These are phyloP conservation scores for Panicum hallii DNA, from an alignment of 202 grass and related monocot genomes.

Conservation along the genomic window DNA sequence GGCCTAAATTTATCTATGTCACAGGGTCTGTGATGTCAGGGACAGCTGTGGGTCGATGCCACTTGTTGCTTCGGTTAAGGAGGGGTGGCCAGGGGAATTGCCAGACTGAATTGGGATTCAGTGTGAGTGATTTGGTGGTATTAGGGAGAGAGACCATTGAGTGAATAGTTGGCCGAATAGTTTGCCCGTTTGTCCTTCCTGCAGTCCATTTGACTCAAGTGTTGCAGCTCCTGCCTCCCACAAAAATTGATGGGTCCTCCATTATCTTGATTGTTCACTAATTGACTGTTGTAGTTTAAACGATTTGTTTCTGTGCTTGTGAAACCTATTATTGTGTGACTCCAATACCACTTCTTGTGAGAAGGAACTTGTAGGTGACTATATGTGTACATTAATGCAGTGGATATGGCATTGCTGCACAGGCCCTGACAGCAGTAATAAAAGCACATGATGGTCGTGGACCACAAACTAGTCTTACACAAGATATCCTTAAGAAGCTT, in stretches of 20 bases:
- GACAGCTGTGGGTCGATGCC: not conserved
- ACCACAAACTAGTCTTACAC: slow-evolving; percentile 81
- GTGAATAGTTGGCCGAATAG: not conserved
- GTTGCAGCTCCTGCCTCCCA: slow-evolving; percentile 5
- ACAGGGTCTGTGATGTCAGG: too few species aligned
- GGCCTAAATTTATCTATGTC: too few species aligned
- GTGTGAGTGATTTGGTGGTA: not conserved
- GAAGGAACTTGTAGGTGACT: slow-evolving; percentile 53
- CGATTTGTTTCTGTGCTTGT: slow-evolving; percentile 11
- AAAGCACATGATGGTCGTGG: slow-evolving; percentile 91
- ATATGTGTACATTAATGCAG: slow-evolving; percentile 73
- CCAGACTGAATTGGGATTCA: slow-evolving; percentile 3
- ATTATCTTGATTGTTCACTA: slow-evolving; percentile 24
- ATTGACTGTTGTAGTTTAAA: slow-evolving; percentile 35
- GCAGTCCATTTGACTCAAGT: not conserved
- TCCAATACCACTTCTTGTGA: slow-evolving; percentile 37
- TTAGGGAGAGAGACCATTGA: not conserved
- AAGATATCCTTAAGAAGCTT: slow-evolving; percentile 73
- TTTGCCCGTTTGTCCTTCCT: not conserved
- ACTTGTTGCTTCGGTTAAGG: not conserved
- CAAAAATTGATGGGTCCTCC: not conserved
- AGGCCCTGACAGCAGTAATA: slow-evolving; percentile 89
- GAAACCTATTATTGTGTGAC: slow-evolving; percentile 28
- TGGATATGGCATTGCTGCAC: slow-evolving; percentile 99
- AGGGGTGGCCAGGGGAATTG: not conserved